Base-by-base conservation (phyloP, 202 grass and related monocot genomes). In the Musa balbisiana region DNA sequence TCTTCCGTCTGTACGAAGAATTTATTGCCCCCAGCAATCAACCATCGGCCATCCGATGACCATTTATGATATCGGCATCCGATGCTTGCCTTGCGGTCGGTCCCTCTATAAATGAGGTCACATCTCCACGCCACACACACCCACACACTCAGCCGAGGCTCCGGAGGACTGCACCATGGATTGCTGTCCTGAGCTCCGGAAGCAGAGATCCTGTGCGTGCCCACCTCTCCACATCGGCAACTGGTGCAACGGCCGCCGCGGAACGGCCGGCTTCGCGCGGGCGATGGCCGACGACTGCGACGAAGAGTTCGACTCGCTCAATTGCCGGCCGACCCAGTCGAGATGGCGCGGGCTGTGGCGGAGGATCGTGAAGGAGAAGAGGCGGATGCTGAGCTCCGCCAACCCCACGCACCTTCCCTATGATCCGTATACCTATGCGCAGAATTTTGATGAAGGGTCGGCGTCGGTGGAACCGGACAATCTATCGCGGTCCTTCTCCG, bases 361-460 rank as follows among this genome's bases (percentile, higher is more conserved):
- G 74, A 80, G 55, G 83, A 22, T 91, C 67, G 70, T 72, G 72
- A 26, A 14, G 49, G 17, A 53, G 22, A 81, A 70, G 73, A 54
- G 76, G 73, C 77, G 68, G 20, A 8, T 3, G 11, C 71, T 43
- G 12, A 15, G 21, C 71, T 16, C 33, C 33, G 33, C 62, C 29
- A 43, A 43, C 33, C 33, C 33, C 33, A 6, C 33, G 5, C 33
- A 43, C 33, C 33, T 43, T 43, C 33, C 33, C 58, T 88, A 96
- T 67, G 81, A 81, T 73, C 71, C 84, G 4, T 72, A 86, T 29
- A 86, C 90, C 5, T 90, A 96, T 60, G 76, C 67, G 62, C 81
- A 90, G 82, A 96, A 96, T 78, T 92, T 96, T 64, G 92, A 96
- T 75, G 81, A 92, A n/a, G 92, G 83, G 21, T 63, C 51, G 9